These are phyloP conservation scores for Phytophthora citricola DNA, from an alignment of 352 stramenopile species.

Conservation along the genomic window DNA sequence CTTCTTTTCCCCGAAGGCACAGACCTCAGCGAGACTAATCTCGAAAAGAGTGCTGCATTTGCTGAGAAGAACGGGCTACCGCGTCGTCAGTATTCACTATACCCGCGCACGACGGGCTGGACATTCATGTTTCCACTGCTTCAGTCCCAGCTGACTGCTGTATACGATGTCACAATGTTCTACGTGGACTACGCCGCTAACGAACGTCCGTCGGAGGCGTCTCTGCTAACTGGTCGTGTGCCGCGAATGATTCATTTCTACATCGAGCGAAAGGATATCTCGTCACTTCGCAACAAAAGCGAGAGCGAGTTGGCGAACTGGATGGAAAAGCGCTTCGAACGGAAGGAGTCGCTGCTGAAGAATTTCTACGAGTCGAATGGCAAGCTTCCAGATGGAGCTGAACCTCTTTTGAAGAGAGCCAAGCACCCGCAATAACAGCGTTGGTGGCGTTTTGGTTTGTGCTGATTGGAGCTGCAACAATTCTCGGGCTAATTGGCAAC, in stretches of 20 bases:
- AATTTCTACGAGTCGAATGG: constrained; percentile 66
- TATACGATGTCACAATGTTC: constrained; percentile 89
- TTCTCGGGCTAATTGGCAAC: constrained; percentile 41
- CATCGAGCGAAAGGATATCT: constrained; percentile 66
- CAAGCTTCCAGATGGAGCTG: constrained; percentile 54
- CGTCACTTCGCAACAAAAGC: constrained; percentile 39
- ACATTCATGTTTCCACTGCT: constrained; percentile 78
- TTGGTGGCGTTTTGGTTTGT: constrained; percentile 68
- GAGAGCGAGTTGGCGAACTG: constrained; percentile 57
- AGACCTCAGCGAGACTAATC: constrained; percentile 70
- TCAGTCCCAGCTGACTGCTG: constrained; percentile 57
- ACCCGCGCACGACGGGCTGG: constrained; percentile 80
- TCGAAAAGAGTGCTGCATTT: constrained; percentile 69
- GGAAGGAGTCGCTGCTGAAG: constrained; percentile 70
- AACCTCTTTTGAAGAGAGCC: constrained; percentile 51
- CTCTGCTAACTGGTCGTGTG: constrained; percentile 63
- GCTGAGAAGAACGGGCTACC: constrained; percentile 57
- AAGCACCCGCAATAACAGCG: constrained; percentile 32
- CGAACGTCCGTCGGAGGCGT: constrained; percentile 74
- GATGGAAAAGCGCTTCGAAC: constrained; percentile 72
- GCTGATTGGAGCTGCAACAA: constrained; percentile 37
- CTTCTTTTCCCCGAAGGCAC: constrained; percentile 87
- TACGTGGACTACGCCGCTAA: constrained; percentile 71
- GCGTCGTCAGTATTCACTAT: constrained; percentile 68
- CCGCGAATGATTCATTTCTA: constrained; percentile 77